These are phyloP conservation scores for Ophiostoma ulmi DNA, from an alignment of 2,329 filamentous ascomycete species.

Conservation along the genomic window DNA sequence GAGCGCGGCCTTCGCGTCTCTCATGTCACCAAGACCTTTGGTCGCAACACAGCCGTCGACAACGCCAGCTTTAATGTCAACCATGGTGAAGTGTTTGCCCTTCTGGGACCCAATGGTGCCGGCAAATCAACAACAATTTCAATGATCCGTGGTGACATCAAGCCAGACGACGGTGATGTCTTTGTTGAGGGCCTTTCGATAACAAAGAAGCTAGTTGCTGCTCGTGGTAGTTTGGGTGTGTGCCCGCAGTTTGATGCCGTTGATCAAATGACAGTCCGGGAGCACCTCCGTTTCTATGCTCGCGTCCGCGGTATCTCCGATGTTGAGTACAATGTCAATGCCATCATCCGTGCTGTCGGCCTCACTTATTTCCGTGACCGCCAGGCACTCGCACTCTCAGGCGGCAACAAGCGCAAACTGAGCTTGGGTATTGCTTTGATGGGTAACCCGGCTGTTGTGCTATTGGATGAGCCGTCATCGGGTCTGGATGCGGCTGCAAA, in stretches of 20 bases:
- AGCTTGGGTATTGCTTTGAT: slow-evolving; percentile 85
- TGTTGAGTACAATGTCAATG: slow-evolving; percentile 69
- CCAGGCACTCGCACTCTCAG: slow-evolving; percentile 74
- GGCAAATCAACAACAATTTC: slow-evolving; percentile 89
- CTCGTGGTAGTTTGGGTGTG: slow-evolving; percentile 76
- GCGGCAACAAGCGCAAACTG: slow-evolving; percentile 91
- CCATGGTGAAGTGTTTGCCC: slow-evolving; percentile 76
- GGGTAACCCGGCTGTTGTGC: slow-evolving; percentile 80
- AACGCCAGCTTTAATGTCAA: slow-evolving; percentile 79
- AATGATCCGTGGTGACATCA: slow-evolving; percentile 81
- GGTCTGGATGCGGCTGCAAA: slow-evolving; percentile 90
- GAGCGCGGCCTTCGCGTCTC: slow-evolving; percentile 73
- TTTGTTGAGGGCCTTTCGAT: slow-evolving; percentile 75
- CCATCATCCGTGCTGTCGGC: slow-evolving; percentile 76
- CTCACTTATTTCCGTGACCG: slow-evolving; percentile 64
- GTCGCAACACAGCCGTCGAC: slow-evolving; percentile 72
- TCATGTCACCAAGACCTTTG: slow-evolving; percentile 75
- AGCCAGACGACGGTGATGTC: slow-evolving; percentile 72
- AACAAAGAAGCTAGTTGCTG: slow-evolving; percentile 63
- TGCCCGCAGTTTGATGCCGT: slow-evolving; percentile 86
- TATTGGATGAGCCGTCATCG: slow-evolving; percentile 83
- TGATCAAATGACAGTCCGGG: slow-evolving; percentile 82
- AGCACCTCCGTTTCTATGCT: slow-evolving; percentile 86
- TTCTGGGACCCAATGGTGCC: slow-evolving; percentile 85
- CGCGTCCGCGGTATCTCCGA: slow-evolving; percentile 72